phyloP scores from a whole-genome alignment of 2,329 filamentous ascomycete species.

The Fusarium sp. region DNA sequence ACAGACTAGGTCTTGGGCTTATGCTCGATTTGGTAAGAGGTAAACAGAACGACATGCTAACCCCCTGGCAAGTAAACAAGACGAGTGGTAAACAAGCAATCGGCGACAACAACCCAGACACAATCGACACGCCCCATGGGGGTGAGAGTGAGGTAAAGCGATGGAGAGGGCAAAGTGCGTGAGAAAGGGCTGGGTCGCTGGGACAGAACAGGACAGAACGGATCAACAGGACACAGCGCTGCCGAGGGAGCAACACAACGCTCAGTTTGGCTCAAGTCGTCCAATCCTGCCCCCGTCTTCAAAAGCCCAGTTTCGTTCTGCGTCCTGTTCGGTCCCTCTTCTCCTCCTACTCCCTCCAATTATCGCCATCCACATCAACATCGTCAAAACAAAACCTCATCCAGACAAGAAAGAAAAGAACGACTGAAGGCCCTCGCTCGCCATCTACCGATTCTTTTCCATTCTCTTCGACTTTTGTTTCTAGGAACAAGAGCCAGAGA shows the following conservation, averaged over 20 bases:
- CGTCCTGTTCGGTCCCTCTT: slow-evolving; percentile 39
- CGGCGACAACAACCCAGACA: slow-evolving; percentile 7
- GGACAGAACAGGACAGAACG: slow-evolving; percentile 16
- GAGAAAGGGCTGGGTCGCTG: slow-evolving; percentile 25
- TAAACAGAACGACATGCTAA: slow-evolving; percentile 35
- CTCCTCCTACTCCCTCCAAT: slow-evolving; percentile 48
- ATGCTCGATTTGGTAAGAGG: slow-evolving; percentile 27
- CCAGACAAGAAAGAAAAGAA: slow-evolving; percentile 48
- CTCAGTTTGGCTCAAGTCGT: slow-evolving; percentile 24
- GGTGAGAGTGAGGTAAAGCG: slow-evolving; percentile 18
- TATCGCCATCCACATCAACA: slow-evolving; percentile 48
- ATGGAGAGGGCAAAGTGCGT: slow-evolving; percentile 9
- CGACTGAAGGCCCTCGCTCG: slow-evolving; percentile 45
- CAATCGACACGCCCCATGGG: slow-evolving; percentile 40
- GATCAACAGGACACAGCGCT: slow-evolving; percentile 33
- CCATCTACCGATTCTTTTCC: slow-evolving; percentile 46
- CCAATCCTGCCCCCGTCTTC: slow-evolving; percentile 49
- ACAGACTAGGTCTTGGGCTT: slow-evolving; percentile 6
- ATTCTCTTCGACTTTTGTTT: slow-evolving; percentile 60
- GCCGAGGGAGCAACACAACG: slow-evolving; percentile 33
- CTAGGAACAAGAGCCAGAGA: slow-evolving; percentile 69
- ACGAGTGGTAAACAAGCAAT: slow-evolving; percentile 33
- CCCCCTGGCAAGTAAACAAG: slow-evolving; percentile 38
- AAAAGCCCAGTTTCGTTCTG: slow-evolving; percentile 51
- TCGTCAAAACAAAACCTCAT: slow-evolving; percentile 38